phyloP scores from a whole-genome alignment of 2,329 filamentous ascomycete genomes.

The Daldinia eschscholtzii region DNA sequence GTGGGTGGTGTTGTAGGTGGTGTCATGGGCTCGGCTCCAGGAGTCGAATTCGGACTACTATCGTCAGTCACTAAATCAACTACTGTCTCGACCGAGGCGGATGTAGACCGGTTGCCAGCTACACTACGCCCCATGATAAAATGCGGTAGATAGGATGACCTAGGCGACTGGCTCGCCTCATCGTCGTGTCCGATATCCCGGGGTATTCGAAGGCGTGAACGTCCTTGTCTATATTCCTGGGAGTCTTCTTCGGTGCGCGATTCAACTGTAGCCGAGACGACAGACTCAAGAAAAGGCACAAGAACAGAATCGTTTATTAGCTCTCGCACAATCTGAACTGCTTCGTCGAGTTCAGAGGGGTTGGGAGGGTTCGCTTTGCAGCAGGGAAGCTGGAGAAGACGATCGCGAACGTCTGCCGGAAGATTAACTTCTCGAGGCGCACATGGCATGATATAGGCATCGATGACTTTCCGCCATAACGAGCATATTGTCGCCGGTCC shows the following conservation, averaged over 20 bases:
- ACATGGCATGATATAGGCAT: constrained; percentile 89
- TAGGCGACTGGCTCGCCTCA: constrained; percentile 60
- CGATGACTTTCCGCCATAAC: constrained; percentile 88
- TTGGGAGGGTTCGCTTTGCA: constrained; percentile 73
- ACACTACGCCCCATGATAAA: constrained; percentile 57
- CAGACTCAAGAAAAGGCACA: constrained; percentile 86
- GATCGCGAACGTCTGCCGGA: constrained; percentile 85
- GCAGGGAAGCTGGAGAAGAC: constrained; percentile 74
- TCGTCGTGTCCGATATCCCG: constrained; percentile 54
- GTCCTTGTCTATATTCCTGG: constrained; percentile 54
- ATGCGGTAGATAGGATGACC: constrained; percentile 58
- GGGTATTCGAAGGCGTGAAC: constrained; percentile 56
- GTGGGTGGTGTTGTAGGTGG: constrained; percentile 79
- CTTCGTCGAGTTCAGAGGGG: constrained; percentile 82
- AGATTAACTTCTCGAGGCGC: constrained; percentile 91
- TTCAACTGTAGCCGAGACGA: constrained; percentile 57
- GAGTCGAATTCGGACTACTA: constrained; percentile 70
- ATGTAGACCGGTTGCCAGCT: constrained; percentile 57
- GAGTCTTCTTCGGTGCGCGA: constrained; percentile 54
- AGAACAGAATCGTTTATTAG: constrained; percentile 98
- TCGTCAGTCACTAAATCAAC: constrained; percentile 73
- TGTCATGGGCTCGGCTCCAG: constrained; percentile 74
- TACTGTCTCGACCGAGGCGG: constrained; percentile 60
- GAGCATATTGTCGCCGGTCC: constrained; percentile 77
- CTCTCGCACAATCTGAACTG: constrained; percentile 90